Conservation (phyloP, 2,329 filamentous ascomycete genomes). For the Elsinoe ampelina region DNA sequence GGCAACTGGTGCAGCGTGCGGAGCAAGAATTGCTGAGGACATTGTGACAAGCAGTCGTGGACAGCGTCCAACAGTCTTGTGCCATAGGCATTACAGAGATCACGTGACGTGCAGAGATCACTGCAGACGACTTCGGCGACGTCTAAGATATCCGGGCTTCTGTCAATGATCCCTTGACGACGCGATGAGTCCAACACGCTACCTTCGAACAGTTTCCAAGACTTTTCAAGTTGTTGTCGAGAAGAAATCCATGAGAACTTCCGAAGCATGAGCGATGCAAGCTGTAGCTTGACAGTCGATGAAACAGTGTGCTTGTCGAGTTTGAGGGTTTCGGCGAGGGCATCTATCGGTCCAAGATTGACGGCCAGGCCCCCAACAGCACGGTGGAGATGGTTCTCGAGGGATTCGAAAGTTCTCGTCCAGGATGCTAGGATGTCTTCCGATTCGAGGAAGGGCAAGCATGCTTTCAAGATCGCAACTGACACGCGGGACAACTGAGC, state of each 20-base stretch:
- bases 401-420: background rate
- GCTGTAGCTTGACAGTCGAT: conserved; percentile 6
- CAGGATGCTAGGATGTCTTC: background rate
- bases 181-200: conserved; percentile 30
- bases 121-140: background rate
- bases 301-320: background rate
- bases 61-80: conserved; percentile 48
- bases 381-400: background rate
- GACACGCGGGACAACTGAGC: background rate
- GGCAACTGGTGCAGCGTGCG: background rate
- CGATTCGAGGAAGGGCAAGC: background rate
- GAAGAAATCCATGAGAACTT: conserved; percentile 45
- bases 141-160: background rate
- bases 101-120: background rate
- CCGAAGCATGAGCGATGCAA: conserved; percentile 20
- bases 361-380: conserved; percentile 13
- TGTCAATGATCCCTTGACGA: conserved; percentile 36
- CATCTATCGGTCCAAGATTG: conserved; percentile 14
- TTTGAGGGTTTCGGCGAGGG: conserved; percentile 11
- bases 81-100: conserved; percentile 26
- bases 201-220: conserved; percentile 58
- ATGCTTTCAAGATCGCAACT: background rate
- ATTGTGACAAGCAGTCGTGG: conserved; percentile 36
- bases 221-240: conserved; percentile 54
- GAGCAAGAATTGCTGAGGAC: conserved; percentile 31